phyloP scores from a whole-genome alignment of 306 rosid genomes.

The Mucuna pruriens region DNA sequence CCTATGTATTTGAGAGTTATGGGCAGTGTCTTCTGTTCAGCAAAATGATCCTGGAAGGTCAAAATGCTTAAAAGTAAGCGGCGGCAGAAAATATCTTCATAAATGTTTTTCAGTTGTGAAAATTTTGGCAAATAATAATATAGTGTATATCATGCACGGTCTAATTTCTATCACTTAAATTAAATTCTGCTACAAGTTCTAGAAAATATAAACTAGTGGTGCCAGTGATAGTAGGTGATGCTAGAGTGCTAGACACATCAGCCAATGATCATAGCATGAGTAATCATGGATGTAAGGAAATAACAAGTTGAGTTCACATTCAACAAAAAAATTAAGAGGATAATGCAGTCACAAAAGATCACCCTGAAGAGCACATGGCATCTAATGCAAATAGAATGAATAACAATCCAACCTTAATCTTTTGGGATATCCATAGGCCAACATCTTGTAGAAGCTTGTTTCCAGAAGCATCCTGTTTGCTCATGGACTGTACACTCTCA shows the following conservation, averaged over 20 bases:
- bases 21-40: constrained; percentile 47
- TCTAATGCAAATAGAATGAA: constrained; percentile 13
- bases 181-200: not conserved
- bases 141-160: not conserved
- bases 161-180: not conserved
- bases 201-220: not conserved
- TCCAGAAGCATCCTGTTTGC: constrained; percentile 84
- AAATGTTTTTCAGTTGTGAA: not conserved
- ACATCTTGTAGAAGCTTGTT: constrained; percentile 92
- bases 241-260: not conserved
- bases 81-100: not conserved
- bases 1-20: constrained; percentile 95
- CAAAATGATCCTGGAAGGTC: constrained; percentile 77
- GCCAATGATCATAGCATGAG: not conserved
- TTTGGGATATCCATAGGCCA: constrained; percentile 88
- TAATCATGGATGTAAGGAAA: not conserved
- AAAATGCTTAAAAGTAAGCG: constrained; percentile 2
- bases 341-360: not conserved
- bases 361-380: not conserved
- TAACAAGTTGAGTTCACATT: not conserved
- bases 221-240: not conserved
- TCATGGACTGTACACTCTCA: constrained; percentile 52
- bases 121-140: not conserved
- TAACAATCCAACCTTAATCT: constrained; percentile 63
- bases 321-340: constrained; percentile 14